These are phyloP conservation scores for Citrus mangshanensis DNA, from an alignment of 345 rosid genomes.

Conservation along the genomic window DNA sequence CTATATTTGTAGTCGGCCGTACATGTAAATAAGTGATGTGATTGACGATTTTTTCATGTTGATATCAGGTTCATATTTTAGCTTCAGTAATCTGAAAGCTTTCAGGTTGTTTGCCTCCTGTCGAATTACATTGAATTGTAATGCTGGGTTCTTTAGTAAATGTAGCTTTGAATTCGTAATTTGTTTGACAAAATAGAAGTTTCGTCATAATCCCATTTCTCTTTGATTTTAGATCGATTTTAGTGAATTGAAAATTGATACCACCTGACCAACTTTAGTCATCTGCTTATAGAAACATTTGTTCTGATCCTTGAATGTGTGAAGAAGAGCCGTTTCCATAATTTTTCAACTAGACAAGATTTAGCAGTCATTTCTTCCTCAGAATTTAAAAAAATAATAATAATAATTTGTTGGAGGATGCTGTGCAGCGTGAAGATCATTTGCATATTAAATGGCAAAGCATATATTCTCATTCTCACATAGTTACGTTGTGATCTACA, in stretches of 20 bases:
- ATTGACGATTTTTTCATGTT: background rate
- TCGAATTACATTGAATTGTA: no score
- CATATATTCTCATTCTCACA: slow-evolving; percentile 12
- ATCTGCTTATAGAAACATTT: background rate
- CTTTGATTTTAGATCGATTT: background rate
- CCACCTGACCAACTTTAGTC: background rate
- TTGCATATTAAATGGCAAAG: background rate
- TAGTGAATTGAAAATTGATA: background rate
- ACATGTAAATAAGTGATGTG: background rate
- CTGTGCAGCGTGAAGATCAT: background rate
- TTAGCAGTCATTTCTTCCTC: background rate
- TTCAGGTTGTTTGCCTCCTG: no score
- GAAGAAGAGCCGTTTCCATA: no score
- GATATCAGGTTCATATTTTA: background rate
- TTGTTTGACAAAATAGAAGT: no score
- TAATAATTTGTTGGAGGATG: background rate
- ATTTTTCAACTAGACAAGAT: background rate
- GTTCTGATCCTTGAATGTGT: background rate
- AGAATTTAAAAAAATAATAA: background rate
- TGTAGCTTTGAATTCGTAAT: background rate
- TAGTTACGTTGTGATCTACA: background rate
- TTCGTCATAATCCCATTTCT: background rate
- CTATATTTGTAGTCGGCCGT: background rate
- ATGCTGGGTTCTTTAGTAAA: background rate
- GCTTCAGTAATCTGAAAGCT: background rate